Percentiles rank a stretch among this genome's conserved stretches.
phyloP scores from a whole-genome alignment of 2,329 filamentous ascomycete genomes.

The Penicillium vulpinum region DNA sequence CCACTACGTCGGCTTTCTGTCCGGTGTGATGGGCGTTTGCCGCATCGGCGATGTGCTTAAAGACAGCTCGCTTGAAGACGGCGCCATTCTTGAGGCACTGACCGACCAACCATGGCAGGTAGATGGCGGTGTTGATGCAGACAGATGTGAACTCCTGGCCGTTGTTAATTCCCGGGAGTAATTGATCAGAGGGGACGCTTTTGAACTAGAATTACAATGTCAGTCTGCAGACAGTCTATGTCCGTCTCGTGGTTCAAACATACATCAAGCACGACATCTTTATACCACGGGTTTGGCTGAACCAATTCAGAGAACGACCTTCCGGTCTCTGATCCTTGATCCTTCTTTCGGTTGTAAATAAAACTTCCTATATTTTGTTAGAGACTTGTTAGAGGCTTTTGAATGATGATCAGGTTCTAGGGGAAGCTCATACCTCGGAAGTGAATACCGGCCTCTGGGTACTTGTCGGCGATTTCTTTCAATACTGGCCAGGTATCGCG shows the following conservation, averaged over 20 bases:
- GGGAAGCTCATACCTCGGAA: slow-evolving; percentile 60
- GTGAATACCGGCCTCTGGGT: slow-evolving; percentile 77
- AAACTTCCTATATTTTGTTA: slow-evolving; percentile 43
- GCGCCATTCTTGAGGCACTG: slow-evolving; percentile 76
- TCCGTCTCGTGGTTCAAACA: slow-evolving; percentile 15
- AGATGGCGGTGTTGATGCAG: slow-evolving; percentile 87
- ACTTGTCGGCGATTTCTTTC: slow-evolving; percentile 59
- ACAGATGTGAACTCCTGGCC: slow-evolving; percentile 78
- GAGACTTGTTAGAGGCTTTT: background rate
- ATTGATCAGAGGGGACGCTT: slow-evolving; percentile 56
- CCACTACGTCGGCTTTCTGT: slow-evolving; percentile 62
- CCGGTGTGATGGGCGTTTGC: slow-evolving; percentile 59
- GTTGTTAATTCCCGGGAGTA: slow-evolving; percentile 67
- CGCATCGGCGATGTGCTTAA: slow-evolving; percentile 74
- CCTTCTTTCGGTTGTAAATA: slow-evolving; percentile 64
- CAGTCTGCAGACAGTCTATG: background rate
- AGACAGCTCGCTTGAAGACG: slow-evolving; percentile 61
- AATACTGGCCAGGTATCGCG: slow-evolving; percentile 65
- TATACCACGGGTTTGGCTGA: slow-evolving; percentile 70
- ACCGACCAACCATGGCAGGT: slow-evolving; percentile 80
- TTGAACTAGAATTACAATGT: slow-evolving; percentile 53
- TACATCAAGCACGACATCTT: slow-evolving; percentile 67
- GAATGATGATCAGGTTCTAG: background rate
- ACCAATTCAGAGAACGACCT: slow-evolving; percentile 68
- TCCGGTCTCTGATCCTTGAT: slow-evolving; percentile 55